Evolutionary conservation across 345 rosid species (phyloP).

Genomic region (Pugionium cornutum): DNA sequence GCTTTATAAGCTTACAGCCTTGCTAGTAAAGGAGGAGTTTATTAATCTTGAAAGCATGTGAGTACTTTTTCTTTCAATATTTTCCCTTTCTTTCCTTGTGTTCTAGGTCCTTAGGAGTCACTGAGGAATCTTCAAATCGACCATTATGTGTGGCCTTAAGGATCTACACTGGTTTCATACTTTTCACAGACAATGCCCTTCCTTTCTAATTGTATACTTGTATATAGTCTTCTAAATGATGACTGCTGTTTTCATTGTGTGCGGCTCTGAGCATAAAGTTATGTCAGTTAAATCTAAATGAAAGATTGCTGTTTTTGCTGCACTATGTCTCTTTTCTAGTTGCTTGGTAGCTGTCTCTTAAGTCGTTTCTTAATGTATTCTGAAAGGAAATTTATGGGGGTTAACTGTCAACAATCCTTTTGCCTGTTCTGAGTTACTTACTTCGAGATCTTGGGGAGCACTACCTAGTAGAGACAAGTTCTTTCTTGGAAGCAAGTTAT

Average conservation of each 20-base stretch:
- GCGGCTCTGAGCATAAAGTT: constrained; percentile 3
- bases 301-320: constrained; percentile 9
- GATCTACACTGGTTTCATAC: constrained; percentile 14
- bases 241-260: constrained; percentile 10
- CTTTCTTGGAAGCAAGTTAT: background rate
- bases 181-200: constrained; percentile 12
- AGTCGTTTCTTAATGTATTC: constrained; percentile 2
- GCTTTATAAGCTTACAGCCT: constrained; percentile 88
- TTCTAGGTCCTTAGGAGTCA: constrained; percentile 11
- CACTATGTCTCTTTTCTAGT: constrained; percentile 9
- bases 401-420: constrained; percentile 12
- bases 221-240: constrained; percentile 15
- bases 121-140: background rate
- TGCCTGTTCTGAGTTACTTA: constrained; percentile 4
- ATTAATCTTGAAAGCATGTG: constrained; percentile 95
- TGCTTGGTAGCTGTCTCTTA: constrained; percentile 13
- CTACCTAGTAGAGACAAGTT: constrained; percentile 1
- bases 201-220: constrained; percentile 12
- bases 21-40: constrained; percentile 86
- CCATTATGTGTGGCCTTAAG: constrained; percentile 15
- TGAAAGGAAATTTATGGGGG: constrained; percentile 25
- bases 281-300: constrained; percentile 17
- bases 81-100: constrained; percentile 12
- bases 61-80: constrained; percentile 41
- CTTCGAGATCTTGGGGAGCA: constrained; percentile 20